phyloP scores from a whole-genome alignment of 139 green algal species.

The Picochlorum sp. region DNA sequence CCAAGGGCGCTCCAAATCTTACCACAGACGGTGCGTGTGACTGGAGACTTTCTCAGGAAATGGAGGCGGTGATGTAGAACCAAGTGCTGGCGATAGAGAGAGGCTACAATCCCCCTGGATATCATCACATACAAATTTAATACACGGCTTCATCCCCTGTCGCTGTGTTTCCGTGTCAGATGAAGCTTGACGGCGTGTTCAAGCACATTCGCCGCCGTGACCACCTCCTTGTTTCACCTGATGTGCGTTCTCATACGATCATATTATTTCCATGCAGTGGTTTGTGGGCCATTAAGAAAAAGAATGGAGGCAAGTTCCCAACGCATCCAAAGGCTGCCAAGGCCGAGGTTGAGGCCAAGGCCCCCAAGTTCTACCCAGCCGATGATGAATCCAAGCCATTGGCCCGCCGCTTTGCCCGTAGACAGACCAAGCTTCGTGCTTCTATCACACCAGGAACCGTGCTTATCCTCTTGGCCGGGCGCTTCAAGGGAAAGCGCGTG shows the following conservation, averaged over 20 bases:
- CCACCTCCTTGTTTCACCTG: neutral
- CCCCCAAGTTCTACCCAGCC: conserved; percentile 85
- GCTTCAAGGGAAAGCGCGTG: conserved; percentile 97
- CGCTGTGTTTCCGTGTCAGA: no score
- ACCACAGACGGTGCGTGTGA: conserved; percentile 36
- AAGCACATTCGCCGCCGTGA: no score
- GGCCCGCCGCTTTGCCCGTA: conserved; percentile 48
- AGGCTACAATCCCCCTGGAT: no score
- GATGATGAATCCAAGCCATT: conserved; percentile 83
- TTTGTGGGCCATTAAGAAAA: conserved; percentile 90
- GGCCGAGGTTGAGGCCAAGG: conserved; percentile 35
- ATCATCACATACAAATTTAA: no score
- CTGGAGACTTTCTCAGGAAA: neutral
- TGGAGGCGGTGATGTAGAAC: no score
- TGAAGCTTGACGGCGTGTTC: no score
- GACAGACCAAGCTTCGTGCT: conserved; percentile 77
- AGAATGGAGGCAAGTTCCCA: conserved; percentile 93
- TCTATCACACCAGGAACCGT: conserved; percentile 94
- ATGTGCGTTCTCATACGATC: neutral
- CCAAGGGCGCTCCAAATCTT: conserved; percentile 49
- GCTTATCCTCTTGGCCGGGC: conserved; percentile 92
- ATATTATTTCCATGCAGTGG: conserved; percentile 35
- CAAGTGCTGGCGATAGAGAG: no score
- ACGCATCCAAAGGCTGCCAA: conserved; percentile 57
- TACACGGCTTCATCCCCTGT: no score